Conservation (phyloP, 2,329 filamentous ascomycete species). For the Cladobotryum protrusum region DNA sequence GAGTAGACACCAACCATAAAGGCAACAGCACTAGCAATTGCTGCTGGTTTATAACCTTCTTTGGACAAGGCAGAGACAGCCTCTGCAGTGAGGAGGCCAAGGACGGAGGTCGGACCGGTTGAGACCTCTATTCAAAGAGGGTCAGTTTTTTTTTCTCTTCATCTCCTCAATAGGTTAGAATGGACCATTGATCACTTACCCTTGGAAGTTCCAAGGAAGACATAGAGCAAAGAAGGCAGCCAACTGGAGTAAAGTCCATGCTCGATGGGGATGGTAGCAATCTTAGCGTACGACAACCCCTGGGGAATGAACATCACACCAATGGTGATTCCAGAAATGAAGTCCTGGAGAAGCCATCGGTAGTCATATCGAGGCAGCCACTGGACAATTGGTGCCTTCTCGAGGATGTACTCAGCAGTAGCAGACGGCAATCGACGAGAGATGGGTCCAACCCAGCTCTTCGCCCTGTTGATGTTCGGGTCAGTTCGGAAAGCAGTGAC, state of each 20-base stretch:
- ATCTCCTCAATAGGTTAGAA: no score
- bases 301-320: slow-evolving; percentile 57
- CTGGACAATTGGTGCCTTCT: slow-evolving; percentile 55
- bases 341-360: slow-evolving; percentile 55
- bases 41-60: slow-evolving; percentile 45
- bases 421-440: slow-evolving; percentile 41
- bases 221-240: slow-evolving; percentile 51
- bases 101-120: slow-evolving; percentile 57
- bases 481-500: slow-evolving; percentile 19
- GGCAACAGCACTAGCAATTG: slow-evolving; percentile 55
- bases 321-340: slow-evolving; percentile 55
- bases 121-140: slow-evolving; percentile 43
- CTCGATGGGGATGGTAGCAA: slow-evolving; percentile 55
- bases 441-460: slow-evolving; percentile 19
- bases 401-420: slow-evolving; percentile 48
- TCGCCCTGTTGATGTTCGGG: slow-evolving; percentile 21
- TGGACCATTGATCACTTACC: slow-evolving; percentile 28
- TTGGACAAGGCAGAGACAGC: slow-evolving; percentile 47
- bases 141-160: not conserved
- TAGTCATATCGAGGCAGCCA: slow-evolving; percentile 58
- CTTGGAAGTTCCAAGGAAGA: slow-evolving; percentile 57
- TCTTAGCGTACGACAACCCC: slow-evolving; percentile 55
- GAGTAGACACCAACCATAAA: slow-evolving; percentile 58
- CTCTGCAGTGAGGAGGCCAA: slow-evolving; percentile 57
- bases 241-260: slow-evolving; percentile 55